Evolutionary conservation across 768 basidiomycete genomes (phyloP), one percentile per base, ranked within the genome.

Genomic region (Ramaria sp.): DNA sequence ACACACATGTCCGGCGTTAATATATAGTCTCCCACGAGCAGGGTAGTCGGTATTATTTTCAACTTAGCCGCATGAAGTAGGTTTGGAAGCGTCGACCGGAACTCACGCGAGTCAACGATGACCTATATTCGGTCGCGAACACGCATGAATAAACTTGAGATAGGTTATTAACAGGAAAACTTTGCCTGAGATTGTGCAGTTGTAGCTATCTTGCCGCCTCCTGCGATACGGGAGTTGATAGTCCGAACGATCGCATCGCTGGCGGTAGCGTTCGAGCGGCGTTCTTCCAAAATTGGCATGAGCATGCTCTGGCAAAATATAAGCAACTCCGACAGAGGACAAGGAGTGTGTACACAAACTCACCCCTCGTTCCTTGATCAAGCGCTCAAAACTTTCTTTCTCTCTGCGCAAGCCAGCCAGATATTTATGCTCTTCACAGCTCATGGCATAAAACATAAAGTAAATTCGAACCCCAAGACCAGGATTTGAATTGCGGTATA

Each of bases 21-120:
- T 52, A 99, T 86, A 63, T 99, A 99, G 67, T 99, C 96, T 2
- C 96, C 96, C 1, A 98, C 87, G 0, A 88, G 91, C 57, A 99
- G 71, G 0, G 94, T 98, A 0, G 86, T 85, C 0, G 96, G 95
- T n/a, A 93, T 73, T 39, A 97, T 81, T 32, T 84, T 70, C 39
- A 95, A 69, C 42, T 77, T 76, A 0, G 88, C 77, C 0, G 88
- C 91, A 62, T 98, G 92, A 7, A 98, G 72, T 4, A 99, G 66
- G 0, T 89, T 93, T 0, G 94, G 96, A 9, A 99, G 70, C 0
- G 91, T 81, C 1, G 95, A 97, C 25, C 93, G 77, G 67, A 99
- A 97, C 67, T 99, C 96, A 60, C 95, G 81, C 79, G 97, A 85
- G 67, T 98, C 96, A 22, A 97, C 92, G 57, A 99, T 83, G 47